phyloP scores from a whole-genome alignment of 2,329 filamentous ascomycete genomes.

The Phaeophleospora eucalypticola region DNA sequence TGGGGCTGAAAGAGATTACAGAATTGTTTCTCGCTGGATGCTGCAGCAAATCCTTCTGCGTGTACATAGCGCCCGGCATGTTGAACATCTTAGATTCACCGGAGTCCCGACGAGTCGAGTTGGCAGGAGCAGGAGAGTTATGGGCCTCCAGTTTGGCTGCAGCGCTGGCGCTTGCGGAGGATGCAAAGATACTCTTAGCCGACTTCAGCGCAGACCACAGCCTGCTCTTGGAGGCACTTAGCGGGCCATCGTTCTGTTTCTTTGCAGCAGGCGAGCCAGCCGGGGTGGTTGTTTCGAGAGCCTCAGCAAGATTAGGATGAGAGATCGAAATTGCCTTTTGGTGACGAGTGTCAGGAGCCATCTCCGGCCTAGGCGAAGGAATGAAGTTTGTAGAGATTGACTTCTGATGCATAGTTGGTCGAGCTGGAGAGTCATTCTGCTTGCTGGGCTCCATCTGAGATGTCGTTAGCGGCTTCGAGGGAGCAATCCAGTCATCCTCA shows the following conservation, averaged over 20 bases:
- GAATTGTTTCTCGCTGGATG: conserved; percentile 24
- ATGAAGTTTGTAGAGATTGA: conserved; percentile 33
- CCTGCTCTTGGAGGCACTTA: conserved; percentile 90
- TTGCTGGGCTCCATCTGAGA: conserved; percentile 8
- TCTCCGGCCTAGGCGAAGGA: conserved; percentile 43
- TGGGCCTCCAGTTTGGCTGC: conserved; percentile 54
- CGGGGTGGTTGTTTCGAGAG: conserved; percentile 50
- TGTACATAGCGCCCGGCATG: conserved; percentile 33
- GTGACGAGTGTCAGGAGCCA: conserved; percentile 39
- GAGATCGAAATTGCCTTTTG: conserved; percentile 55
- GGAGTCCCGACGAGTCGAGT: conserved; percentile 14
- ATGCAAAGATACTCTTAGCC: conserved; percentile 80
- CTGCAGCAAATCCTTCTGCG: conserved; percentile 24
- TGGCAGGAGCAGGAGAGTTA: conserved; percentile 20
- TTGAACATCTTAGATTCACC: conserved; percentile 24
- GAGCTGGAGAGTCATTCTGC: conserved; percentile 41
- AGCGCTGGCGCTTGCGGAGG: conserved; percentile 59
- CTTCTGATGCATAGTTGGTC: conserved; percentile 33
- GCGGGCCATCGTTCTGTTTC: conserved; percentile 65
- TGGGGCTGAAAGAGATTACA: conserved; percentile 28
- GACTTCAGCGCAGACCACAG: conserved; percentile 86
- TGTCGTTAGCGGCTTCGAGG: conserved; percentile 29
- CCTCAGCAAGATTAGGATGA: conserved; percentile 37
- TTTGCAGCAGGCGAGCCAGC: conserved; percentile 50
- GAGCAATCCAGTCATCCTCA: conserved; percentile 59